phyloP scores from a whole-genome alignment of 352 stramenopile species.

The Pythium scleroteichum region DNA sequence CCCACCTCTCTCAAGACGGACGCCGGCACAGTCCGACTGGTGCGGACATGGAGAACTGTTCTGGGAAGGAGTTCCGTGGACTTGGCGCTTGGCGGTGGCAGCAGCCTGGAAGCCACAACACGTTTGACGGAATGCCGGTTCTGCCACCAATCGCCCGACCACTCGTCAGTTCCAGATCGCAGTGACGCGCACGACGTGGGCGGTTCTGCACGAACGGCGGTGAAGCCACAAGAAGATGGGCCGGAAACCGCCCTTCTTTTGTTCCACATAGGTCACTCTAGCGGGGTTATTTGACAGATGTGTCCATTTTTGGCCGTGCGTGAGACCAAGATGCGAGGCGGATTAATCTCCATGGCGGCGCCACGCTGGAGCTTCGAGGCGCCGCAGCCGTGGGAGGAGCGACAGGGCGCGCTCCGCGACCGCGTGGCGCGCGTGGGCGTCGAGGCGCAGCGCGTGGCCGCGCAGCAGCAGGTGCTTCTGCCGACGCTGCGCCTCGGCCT shows the following conservation, averaged over 20 bases:
- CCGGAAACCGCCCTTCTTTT: too few relatives aligned
- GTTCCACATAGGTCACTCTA: slow-evolving; percentile 7
- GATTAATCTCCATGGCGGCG: slow-evolving; percentile 16
- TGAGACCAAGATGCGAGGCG: slow-evolving; percentile 4
- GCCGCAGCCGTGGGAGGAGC: slow-evolving; percentile 52
- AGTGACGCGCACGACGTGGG: slow-evolving; percentile 16
- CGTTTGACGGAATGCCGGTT: slow-evolving; percentile 3
- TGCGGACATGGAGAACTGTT: too few relatives aligned
- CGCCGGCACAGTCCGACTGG: too few relatives aligned
- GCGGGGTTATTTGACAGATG: slow-evolving; percentile 6
- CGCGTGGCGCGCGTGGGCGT: slow-evolving; percentile 51
- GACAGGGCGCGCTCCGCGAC: slow-evolving; percentile 44
- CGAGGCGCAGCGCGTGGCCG: slow-evolving; percentile 56
- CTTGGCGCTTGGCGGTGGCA: slow-evolving; percentile 10
- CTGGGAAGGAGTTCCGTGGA: too few relatives aligned
- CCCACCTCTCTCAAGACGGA: background rate
- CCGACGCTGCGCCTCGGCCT: slow-evolving; percentile 59
- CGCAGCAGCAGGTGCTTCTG: slow-evolving; percentile 55
- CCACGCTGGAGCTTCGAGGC: slow-evolving; percentile 42
- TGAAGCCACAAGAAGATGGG: slow-evolving; percentile 2
- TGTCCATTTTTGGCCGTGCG: slow-evolving; percentile 25
- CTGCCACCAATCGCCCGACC: slow-evolving; percentile 7
- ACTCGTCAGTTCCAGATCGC: slow-evolving; percentile 6
- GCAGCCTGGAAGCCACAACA: background rate
- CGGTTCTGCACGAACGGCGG: too few relatives aligned